These are phyloP conservation scores for Naganishia kalamii DNA, from an alignment of 768 basidiomycete species.

Conservation along the genomic window DNA sequence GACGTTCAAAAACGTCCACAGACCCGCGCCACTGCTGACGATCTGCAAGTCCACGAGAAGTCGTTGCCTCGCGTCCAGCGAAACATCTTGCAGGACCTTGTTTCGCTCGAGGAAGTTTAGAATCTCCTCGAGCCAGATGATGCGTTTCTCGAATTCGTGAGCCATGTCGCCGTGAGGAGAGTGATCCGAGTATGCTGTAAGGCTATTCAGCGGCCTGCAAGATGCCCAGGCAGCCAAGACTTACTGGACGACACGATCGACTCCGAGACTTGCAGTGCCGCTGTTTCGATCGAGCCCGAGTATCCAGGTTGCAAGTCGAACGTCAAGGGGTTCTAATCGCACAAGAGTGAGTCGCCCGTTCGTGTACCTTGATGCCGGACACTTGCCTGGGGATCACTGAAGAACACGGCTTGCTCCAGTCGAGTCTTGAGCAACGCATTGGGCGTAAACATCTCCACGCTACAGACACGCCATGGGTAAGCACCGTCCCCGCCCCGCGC, in stretches of 20 bases:
- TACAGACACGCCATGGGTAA: neutral
- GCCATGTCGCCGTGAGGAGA: conserved; percentile 11
- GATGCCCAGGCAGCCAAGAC: neutral
- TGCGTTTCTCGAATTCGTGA: conserved; percentile 7
- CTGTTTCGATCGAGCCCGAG: conserved; percentile 11
- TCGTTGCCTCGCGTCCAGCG: conserved; percentile 5
- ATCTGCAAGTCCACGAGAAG: neutral
- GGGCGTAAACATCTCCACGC: neutral
- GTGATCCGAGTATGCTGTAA: conserved; percentile 7
- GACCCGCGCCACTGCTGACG: conserved; percentile 5
- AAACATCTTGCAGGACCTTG: neutral
- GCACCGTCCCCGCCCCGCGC: too few relatives aligned
- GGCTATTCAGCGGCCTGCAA: neutral
- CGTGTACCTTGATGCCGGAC: too few relatives aligned
- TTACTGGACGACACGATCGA: conserved; percentile 10
- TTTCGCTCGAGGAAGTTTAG: neutral
- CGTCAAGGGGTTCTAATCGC: conserved; percentile 10
- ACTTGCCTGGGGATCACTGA: conserved; percentile 10
- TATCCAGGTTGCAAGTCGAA: conserved; percentile 17
- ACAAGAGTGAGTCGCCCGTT: neutral
- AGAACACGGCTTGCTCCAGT: conserved; percentile 19
- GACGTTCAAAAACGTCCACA: conserved; percentile 12
- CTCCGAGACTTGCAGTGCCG: conserved; percentile 14
- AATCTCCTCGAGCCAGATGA: neutral
- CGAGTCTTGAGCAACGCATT: conserved; percentile 10